Percentiles rank a stretch among this genome's conserved stretches.
phyloP scores from a whole-genome alignment of 1,139 yeast genomes.

The Lodderomyces theae region DNA sequence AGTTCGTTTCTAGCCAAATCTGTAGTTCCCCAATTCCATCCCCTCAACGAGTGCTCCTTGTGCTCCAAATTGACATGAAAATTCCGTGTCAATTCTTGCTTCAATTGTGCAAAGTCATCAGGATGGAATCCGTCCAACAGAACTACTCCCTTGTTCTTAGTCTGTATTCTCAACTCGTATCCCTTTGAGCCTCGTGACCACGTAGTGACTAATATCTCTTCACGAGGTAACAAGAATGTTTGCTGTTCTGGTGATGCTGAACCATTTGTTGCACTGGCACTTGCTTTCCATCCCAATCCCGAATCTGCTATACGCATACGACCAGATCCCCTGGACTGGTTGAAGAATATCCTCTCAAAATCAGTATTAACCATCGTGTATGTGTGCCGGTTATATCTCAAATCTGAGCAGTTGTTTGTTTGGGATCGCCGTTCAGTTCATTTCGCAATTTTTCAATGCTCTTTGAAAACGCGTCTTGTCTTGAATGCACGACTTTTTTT shows the following conservation, averaged over 20 bases:
- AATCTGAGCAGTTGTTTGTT: constrained; percentile 1
- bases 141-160: constrained; percentile 83
- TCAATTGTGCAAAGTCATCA: constrained; percentile 75
- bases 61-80: constrained; percentile 73
- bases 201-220: constrained; percentile 72
- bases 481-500: constrained; percentile 1
- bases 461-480: constrained; percentile 2
- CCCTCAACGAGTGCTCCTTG: constrained; percentile 88
- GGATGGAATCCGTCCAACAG: constrained; percentile 88
- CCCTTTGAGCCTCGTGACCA: constrained; percentile 97
- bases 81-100: constrained; percentile 78
- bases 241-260: constrained; percentile 41
- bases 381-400: neutral
- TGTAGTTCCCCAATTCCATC: constrained; percentile 98
- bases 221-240: constrained; percentile 83
- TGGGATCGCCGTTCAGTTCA: no score
- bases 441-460: constrained; percentile 1
- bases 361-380: constrained; percentile 48
- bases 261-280: constrained; percentile 18
- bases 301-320: constrained; percentile 92
- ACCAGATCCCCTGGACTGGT: constrained; percentile 81
- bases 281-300: constrained; percentile 95
- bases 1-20: constrained; percentile 92
- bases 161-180: constrained; percentile 82
- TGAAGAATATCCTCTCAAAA: constrained; percentile 83